A percentile compares a stretch with the other conserved stretches of the same genome.
These are phyloP conservation scores for Nepenthes alata DNA, from an alignment of 179 eudicot species.

Conservation along the genomic window DNA sequence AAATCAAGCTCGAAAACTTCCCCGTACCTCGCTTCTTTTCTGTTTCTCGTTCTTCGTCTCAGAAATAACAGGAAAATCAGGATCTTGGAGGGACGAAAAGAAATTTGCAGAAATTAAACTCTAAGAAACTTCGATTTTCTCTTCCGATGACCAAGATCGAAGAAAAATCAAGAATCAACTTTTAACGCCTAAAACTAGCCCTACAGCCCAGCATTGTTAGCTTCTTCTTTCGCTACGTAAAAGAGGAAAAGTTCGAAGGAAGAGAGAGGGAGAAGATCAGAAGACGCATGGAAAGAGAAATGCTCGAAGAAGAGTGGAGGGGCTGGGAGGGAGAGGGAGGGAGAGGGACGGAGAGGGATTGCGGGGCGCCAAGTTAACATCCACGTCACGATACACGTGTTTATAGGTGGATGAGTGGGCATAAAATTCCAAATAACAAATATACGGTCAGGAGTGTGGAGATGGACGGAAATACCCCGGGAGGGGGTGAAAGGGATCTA, in stretches of 20 bases:
- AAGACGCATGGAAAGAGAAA: not conserved
- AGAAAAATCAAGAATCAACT: no score
- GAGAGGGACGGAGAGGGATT: not conserved
- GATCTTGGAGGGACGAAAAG: no score
- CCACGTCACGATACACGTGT: constrained; percentile 5
- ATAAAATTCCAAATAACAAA: not conserved
- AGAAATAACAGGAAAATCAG: no score
- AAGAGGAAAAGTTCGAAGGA: not conserved
- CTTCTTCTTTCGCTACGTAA: no score
- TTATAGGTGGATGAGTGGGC: not conserved
- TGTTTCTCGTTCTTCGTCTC: no score
- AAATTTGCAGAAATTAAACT: no score
- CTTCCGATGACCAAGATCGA: no score
- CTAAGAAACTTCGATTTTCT: no score
- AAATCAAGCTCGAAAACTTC: no score
- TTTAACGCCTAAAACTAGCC: no score
- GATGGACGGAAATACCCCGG: not conserved
- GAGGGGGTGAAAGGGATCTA: not conserved
- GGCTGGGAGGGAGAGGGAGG: not conserved
- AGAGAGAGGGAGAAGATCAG: not conserved
- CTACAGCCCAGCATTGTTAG: no score
- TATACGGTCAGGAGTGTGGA: not conserved
- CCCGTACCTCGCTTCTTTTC: no score
- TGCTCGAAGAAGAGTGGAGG: not conserved
- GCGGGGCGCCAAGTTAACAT: constrained; percentile 4